A percentile compares a stretch with the other conserved stretches of the same genome.
These are phyloP conservation scores for Hirschfeldia incana DNA, from an alignment of 345 rosid genomes.

Conservation along the genomic window DNA sequence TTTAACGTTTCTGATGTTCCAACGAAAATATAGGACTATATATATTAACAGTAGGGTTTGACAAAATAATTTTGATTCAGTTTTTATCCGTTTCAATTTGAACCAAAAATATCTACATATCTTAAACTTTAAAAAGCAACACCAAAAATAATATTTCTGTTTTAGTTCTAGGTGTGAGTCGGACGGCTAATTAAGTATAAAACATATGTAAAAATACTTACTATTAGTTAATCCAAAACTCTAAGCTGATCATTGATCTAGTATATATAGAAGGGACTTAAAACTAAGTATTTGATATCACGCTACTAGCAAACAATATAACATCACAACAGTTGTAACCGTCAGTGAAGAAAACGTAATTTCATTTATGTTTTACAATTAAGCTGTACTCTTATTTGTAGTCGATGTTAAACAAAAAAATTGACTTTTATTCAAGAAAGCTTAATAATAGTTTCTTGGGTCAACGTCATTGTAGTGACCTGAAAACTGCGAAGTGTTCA, in stretches of 20 bases:
- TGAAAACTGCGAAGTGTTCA: too few relatives aligned
- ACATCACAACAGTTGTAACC: background rate
- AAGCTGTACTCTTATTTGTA: background rate
- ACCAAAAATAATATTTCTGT: too few relatives aligned
- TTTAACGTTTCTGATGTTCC: background rate
- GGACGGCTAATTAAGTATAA: background rate
- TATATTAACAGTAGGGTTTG: too few relatives aligned
- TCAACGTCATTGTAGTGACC: conserved; percentile 27
- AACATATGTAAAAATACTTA: background rate
- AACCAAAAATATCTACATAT: too few relatives aligned
- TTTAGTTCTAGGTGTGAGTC: too few relatives aligned
- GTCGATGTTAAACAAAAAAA: background rate
- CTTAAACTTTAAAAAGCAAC: too few relatives aligned
- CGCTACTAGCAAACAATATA: background rate
- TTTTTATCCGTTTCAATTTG: too few relatives aligned
- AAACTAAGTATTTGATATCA: too few relatives aligned
- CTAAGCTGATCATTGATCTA: background rate
- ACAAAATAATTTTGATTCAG: too few relatives aligned
- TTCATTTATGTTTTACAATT: background rate
- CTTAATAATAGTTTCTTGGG: background rate
- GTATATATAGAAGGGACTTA: background rate
- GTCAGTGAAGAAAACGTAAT: background rate
- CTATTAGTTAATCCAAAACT: background rate
- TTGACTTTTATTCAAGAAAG: conserved; percentile 10
- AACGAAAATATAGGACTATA: too few relatives aligned